Conservation (phyloP, 192 early-diverging fungal genomes). For the Coemansia sp. region DNA sequence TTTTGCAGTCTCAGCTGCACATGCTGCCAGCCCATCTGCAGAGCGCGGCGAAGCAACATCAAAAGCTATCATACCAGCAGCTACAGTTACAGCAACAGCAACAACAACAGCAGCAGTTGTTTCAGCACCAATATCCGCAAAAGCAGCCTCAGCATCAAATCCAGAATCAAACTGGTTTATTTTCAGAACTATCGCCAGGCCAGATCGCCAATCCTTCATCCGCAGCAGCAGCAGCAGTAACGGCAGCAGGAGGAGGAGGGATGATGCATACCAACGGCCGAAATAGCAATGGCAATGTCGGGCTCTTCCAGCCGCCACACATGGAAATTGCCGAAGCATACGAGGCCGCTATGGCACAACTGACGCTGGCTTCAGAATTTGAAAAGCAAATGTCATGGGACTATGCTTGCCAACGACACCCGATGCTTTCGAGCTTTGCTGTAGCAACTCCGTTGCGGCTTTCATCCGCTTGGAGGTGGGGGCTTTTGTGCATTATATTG, state of each 20-base stretch:
- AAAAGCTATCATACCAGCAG: conserved; percentile 4
- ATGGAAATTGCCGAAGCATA: background rate
- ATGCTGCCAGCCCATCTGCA: background rate
- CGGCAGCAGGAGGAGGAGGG: background rate
- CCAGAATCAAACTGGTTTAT: conserved; percentile 2
- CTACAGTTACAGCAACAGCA: conserved; percentile 11
- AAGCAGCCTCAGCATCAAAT: background rate
- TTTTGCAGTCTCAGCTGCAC: conserved; percentile 5
- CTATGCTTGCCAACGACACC: conserved; percentile 46
- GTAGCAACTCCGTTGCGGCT: conserved; percentile 31
- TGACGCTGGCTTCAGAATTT: conserved; percentile 22
- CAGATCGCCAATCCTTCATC: background rate
- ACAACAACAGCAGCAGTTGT: conserved; percentile 13
- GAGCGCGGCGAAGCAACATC: conserved; percentile 2
- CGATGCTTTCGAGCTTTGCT: conserved; percentile 41
- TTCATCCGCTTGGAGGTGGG: conserved; percentile 36
- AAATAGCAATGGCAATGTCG: conserved; percentile 7
- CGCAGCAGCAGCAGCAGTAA: background rate
- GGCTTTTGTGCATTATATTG: conserved; percentile 22
- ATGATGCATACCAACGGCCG: conserved; percentile 9
- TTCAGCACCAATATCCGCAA: background rate
- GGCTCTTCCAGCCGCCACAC: background rate
- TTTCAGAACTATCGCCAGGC: background rate
- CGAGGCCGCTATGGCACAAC: conserved; percentile 10
- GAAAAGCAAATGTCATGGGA: conserved; percentile 44